phyloP scores from a whole-genome alignment of 2,329 filamentous ascomycete genomes.

The Trichothecium sympodiale region DNA sequence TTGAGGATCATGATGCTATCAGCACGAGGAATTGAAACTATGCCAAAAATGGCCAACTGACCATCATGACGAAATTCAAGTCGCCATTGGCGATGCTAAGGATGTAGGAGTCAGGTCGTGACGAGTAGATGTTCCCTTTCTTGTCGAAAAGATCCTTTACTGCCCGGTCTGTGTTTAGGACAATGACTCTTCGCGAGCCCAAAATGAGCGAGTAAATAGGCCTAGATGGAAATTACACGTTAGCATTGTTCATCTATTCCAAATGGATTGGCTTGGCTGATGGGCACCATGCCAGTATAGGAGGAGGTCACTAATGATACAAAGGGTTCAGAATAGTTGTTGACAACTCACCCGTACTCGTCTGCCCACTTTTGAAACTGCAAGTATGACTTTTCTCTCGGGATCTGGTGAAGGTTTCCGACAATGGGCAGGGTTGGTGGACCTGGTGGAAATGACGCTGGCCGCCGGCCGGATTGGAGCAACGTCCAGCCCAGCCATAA shows the following conservation, averaged over 20 bases:
- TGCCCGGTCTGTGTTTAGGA: constrained; percentile 30
- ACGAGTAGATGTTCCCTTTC: constrained; percentile 36
- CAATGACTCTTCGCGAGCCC: constrained; percentile 33
- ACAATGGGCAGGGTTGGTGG: constrained; percentile 39
- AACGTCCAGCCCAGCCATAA: too few relatives aligned
- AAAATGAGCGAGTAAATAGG: constrained; percentile 40
- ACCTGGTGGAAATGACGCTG: constrained; percentile 28
- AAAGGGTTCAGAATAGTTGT: background rate
- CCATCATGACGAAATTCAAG: constrained; percentile 16
- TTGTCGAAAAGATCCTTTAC: constrained; percentile 42
- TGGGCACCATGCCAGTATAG: too few relatives aligned
- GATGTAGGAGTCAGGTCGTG: constrained; percentile 20
- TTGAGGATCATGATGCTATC: constrained; percentile 11
- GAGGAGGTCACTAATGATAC: too few relatives aligned
- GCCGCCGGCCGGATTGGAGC: constrained; percentile 1
- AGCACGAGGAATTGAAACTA: too few relatives aligned
- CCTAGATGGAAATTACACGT: constrained; percentile 11
- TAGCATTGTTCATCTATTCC: too few relatives aligned
- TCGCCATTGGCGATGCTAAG: constrained; percentile 15
- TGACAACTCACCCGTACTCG: constrained; percentile 23
- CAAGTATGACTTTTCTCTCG: constrained; percentile 25
- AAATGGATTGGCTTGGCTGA: too few relatives aligned
- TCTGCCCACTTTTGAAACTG: constrained; percentile 41
- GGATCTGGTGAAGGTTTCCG: constrained; percentile 41
- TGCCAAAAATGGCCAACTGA: background rate